Evolutionary conservation across 257 asterid genomes (phyloP).

Genomic region (Buddleja alternifolia): DNA sequence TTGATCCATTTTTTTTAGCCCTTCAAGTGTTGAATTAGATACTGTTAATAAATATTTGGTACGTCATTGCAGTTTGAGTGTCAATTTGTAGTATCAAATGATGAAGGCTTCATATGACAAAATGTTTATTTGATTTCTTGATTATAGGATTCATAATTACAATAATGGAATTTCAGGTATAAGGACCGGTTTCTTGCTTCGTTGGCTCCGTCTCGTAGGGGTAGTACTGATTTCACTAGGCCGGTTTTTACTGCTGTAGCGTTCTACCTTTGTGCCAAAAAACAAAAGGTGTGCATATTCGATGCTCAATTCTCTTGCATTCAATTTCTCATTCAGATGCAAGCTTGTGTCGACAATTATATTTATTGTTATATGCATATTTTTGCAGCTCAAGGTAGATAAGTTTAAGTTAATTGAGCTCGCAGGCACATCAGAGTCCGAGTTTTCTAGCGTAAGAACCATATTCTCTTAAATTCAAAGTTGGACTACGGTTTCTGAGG

Average conservation of each 20-base stretch:
- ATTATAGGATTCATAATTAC: background rate
- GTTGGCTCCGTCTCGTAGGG: slow-evolving; percentile 77
- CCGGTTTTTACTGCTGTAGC: slow-evolving; percentile 90
- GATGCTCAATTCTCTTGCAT: slow-evolving; percentile 2
- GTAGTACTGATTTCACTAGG: slow-evolving; percentile 79
- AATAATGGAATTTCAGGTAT: slow-evolving; percentile 49
- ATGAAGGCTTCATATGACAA: background rate
- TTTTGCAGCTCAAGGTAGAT: slow-evolving; percentile 85
- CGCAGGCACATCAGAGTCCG: slow-evolving; percentile 91
- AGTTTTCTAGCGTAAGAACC: slow-evolving; percentile 67
- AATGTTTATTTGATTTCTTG: background rate
- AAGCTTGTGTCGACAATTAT: background rate
- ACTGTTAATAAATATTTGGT: background rate
- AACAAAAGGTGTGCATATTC: slow-evolving; percentile 65
- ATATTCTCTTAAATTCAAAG: background rate
- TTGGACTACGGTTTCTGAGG: background rate
- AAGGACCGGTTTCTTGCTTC: slow-evolving; percentile 84
- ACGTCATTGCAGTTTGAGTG: background rate
- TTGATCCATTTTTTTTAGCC: slow-evolving; percentile 3
- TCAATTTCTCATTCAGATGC: background rate
- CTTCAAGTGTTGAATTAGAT: background rate
- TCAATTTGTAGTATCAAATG: background rate
- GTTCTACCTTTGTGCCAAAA: slow-evolving; percentile 79
- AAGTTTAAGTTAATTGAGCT: slow-evolving; percentile 77
- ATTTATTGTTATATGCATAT: background rate